Conservation (phyloP, 148 eudicot species). For the Rhododendron ferrugineum region DNA sequence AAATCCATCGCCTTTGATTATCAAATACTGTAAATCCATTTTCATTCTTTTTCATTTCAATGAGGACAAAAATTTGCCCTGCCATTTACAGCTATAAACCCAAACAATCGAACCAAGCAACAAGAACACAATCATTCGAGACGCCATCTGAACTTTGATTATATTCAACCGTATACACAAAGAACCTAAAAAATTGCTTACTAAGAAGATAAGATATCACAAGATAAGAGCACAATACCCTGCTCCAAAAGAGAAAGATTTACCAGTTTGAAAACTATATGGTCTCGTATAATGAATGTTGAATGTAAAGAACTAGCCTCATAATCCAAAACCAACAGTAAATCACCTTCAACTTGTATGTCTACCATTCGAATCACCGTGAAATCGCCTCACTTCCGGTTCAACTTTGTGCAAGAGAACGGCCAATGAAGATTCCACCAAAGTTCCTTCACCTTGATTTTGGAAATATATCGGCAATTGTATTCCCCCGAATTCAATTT, state of each 20-base stretch:
- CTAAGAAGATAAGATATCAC: background rate
- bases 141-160: background rate
- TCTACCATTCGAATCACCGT: background rate
- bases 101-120: background rate
- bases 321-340: background rate
- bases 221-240: background rate
- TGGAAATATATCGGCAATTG: background rate
- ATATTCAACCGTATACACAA: background rate
- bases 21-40: background rate
- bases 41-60: background rate
- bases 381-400: background rate
- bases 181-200: background rate
- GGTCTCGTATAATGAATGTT: background rate
- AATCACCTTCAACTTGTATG: background rate
- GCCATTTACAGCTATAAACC: no score
- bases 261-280: background rate
- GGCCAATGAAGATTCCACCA: constrained; percentile 4
- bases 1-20: background rate
- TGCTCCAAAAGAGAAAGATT: constrained; percentile 9
- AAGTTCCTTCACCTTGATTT: background rate
- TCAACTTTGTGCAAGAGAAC: background rate
- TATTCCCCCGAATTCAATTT: background rate
- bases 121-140: background rate
- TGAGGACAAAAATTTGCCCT: background rate
- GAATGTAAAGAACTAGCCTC: constrained; percentile 2